Evolutionary conservation across 495 filamentous ascomycete genomes (phyloP).

Genomic region (Saxophila tyrrhenica): DNA sequence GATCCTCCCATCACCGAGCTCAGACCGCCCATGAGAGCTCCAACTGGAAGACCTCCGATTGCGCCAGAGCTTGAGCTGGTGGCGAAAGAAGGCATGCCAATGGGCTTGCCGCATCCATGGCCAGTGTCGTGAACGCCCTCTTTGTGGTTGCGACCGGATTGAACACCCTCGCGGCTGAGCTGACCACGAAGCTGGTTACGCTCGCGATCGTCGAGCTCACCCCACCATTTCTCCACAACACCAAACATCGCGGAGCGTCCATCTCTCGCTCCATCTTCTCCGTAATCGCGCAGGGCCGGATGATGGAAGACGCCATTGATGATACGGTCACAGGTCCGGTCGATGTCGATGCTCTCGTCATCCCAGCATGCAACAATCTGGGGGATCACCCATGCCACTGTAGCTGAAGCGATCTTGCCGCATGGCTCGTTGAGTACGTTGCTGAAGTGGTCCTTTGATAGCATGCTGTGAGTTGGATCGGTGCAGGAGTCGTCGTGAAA

Average conservation of each 20-base stretch:
- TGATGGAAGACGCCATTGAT: constrained; percentile 79
- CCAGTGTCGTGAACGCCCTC: constrained; percentile 73
- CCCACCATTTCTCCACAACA: constrained; percentile 73
- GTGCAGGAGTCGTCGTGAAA: constrained; percentile 64
- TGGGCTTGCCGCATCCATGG: constrained; percentile 70
- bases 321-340: constrained; percentile 58
- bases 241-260: constrained; percentile 66
- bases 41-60: constrained; percentile 17
- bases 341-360: constrained; percentile 54
- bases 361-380: constrained; percentile 82
- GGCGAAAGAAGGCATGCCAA: constrained; percentile 41
- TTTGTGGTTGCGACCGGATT: constrained; percentile 67
- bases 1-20: constrained; percentile 3
- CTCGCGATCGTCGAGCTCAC: constrained; percentile 45
- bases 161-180: constrained; percentile 64
- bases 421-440: constrained; percentile 74
- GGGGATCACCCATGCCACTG: constrained; percentile 72
- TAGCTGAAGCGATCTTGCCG: constrained; percentile 64
- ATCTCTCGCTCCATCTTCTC: constrained; percentile 60
- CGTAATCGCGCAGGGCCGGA: constrained; percentile 58
- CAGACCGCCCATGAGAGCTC: constrained; percentile 9
- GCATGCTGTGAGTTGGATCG: constrained; percentile 91
- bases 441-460: constrained; percentile 85
- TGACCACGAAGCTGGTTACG: constrained; percentile 54
- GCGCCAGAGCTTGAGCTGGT: constrained; percentile 33